Percentiles rank a stretch among this genome's conserved stretches.
Conservation (phyloP, 768 basidiomycete genomes). For the Peribolospora baueri region DNA sequence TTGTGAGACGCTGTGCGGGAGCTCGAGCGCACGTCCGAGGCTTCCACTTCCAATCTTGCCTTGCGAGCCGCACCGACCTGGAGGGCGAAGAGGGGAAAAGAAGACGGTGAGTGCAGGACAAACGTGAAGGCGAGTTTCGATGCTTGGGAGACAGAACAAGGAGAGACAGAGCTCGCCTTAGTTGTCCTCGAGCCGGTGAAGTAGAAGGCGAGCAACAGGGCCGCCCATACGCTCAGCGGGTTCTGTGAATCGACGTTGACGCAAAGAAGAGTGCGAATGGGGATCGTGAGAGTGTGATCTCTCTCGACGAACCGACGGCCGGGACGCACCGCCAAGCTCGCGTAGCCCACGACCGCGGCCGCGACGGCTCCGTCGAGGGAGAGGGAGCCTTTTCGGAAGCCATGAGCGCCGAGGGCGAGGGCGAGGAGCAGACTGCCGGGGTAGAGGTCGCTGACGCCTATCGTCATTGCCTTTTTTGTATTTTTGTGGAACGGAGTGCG, state of each 20-base stretch:
- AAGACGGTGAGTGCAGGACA: not conserved
- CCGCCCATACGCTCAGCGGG: slow-evolving; percentile 39
- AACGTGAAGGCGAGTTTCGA: not conserved
- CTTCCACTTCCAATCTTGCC: too few species aligned
- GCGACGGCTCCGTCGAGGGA: slow-evolving; percentile 50
- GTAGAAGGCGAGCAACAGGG: slow-evolving; percentile 51
- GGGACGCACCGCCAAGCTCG: slow-evolving; percentile 29
- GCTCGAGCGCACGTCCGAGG: too few species aligned
- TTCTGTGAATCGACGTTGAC: slow-evolving; percentile 14
- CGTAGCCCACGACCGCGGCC: slow-evolving; percentile 51
- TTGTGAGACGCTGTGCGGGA: too few species aligned
- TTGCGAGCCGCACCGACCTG: not conserved
- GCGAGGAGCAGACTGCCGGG: not conserved
- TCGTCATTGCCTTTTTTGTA: too few species aligned
- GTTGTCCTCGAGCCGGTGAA: slow-evolving; percentile 58
- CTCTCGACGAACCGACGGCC: too few species aligned
- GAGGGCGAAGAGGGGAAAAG: not conserved
- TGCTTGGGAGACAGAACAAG: not conserved
- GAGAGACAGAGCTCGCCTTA: slow-evolving; percentile 34
- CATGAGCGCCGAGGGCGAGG: slow-evolving; percentile 37
- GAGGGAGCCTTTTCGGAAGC: slow-evolving; percentile 46
- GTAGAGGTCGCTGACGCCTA: too few species aligned
- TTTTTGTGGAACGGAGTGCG: too few species aligned
- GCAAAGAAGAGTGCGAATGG: too few species aligned
- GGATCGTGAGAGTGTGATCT: too few species aligned